Percentiles rank a stretch among this genome's conserved stretches.
phyloP scores from a whole-genome alignment of 768 basidiomycete species.

The Pleurotus eryngii region DNA sequence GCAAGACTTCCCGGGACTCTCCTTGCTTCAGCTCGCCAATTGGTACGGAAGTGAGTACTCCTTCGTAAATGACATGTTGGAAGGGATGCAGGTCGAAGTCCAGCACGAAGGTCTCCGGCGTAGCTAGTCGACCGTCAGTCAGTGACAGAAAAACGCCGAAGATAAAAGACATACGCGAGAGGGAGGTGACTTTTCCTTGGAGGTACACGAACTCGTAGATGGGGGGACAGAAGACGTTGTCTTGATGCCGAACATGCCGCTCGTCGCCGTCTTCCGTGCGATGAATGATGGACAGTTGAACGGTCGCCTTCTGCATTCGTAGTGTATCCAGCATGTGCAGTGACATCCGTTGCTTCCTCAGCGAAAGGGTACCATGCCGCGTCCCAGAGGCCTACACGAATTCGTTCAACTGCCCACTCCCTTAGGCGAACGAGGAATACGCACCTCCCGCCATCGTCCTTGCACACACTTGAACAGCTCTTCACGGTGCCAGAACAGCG shows the following conservation, averaged over 20 bases:
- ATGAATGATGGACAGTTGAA: conserved; percentile 50
- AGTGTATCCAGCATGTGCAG: conserved; percentile 76
- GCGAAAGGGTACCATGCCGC: conserved; percentile 71
- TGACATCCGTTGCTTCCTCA: conserved; percentile 77
- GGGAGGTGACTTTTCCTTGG: conserved; percentile 54
- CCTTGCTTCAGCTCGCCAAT: conserved; percentile 61
- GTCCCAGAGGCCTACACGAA: conserved; percentile 66
- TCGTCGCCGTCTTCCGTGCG: conserved; percentile 20
- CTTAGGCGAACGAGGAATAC: conserved; percentile 11
- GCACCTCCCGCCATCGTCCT: conserved; percentile 85
- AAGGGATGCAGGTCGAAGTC: conserved; percentile 54
- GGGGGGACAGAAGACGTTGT: conserved; percentile 45
- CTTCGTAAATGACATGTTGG: conserved; percentile 70
- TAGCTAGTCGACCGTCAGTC: conserved; percentile 33
- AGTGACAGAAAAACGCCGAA: neutral
- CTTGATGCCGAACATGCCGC: conserved; percentile 19
- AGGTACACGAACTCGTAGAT: conserved; percentile 67
- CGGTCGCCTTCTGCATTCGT: conserved; percentile 60
- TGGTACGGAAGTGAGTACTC: conserved; percentile 55
- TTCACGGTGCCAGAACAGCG: conserved; percentile 96
- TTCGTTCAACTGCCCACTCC: too few relatives aligned
- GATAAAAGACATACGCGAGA: conserved; percentile 51
- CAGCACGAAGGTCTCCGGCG: conserved; percentile 47
- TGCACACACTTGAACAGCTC: conserved; percentile 67
- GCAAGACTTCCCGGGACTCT: conserved; percentile 46